phyloP scores from a whole-genome alignment of 805 yeast species.

The Priceomyces haplophilus region DNA sequence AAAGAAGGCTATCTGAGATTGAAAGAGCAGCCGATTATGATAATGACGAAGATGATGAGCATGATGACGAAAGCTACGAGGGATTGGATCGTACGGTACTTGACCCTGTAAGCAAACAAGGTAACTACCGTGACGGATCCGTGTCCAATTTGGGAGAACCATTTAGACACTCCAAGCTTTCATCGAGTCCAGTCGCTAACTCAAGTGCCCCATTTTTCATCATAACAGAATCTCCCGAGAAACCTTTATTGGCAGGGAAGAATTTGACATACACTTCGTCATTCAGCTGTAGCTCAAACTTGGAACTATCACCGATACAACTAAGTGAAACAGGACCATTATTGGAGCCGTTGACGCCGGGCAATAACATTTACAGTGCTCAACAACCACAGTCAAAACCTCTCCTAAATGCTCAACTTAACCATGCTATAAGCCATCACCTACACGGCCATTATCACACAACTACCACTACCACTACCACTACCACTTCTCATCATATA shows the following conservation, averaged over 20 bases:
- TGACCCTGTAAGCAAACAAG: constrained; percentile 15
- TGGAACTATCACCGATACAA: constrained; percentile 60
- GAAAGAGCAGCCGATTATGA: constrained; percentile 11
- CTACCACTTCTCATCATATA: constrained; percentile 8
- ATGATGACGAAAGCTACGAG: constrained; percentile 18
- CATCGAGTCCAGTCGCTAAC: constrained; percentile 5
- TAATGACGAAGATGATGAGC: constrained; percentile 15
- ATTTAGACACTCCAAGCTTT: constrained; percentile 7
- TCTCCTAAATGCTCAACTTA: constrained; percentile 1
- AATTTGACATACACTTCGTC: constrained; percentile 57
- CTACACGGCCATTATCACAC: constrained; percentile 5
- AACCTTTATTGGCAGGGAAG: constrained; percentile 39
- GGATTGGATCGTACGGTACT: constrained; percentile 12
- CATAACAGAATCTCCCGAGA: constrained; percentile 36
- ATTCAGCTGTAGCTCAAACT: constrained; percentile 62
- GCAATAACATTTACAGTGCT: constrained; percentile 17
- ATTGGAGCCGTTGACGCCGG: constrained; percentile 63
- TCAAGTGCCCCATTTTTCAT: constrained; percentile 19
- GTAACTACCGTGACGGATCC: constrained; percentile 8
- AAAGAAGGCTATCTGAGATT: constrained; percentile 10
- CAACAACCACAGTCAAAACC: constrained; percentile 6
- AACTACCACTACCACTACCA: constrained; percentile 6
- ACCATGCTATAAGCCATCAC: constrained; percentile 2
- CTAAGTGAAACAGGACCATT: constrained; percentile 62
- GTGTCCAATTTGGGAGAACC: constrained; percentile 11